Evolutionary conservation across 1,139 yeast species (phyloP).

Genomic region (Blastobotrys serpentis): DNA sequence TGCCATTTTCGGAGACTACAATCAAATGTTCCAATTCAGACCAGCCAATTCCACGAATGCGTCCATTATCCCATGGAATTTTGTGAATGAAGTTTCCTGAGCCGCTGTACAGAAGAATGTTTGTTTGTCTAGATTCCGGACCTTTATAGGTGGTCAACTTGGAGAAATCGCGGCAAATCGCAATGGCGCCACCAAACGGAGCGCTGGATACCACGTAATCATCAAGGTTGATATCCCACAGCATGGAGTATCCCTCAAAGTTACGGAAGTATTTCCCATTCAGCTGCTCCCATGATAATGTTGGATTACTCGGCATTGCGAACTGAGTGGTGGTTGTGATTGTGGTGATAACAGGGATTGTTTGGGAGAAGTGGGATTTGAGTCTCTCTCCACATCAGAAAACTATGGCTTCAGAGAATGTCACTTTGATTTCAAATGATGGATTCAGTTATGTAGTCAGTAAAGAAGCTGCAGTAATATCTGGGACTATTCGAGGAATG

Average conservation of each 20-base stretch:
- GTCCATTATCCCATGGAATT: constrained; percentile 51
- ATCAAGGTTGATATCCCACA: constrained; percentile 37
- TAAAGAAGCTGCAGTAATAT: constrained; percentile 77
- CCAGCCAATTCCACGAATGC: constrained; percentile 60
- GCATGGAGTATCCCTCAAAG: constrained; percentile 38
- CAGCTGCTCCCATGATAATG: constrained; percentile 38
- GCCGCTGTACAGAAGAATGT: constrained; percentile 51
- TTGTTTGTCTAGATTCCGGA: constrained; percentile 26
- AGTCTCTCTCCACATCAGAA: background rate
- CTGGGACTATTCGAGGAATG: constrained; percentile 75
- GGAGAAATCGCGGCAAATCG: constrained; percentile 35
- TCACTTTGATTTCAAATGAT: constrained; percentile 76
- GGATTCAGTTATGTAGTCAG: constrained; percentile 62
- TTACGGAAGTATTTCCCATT: constrained; percentile 38
- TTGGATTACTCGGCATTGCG: constrained; percentile 31
- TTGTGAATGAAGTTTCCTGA: constrained; percentile 52
- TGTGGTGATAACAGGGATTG: background rate
- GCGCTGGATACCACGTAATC: constrained; percentile 43
- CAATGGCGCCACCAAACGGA: constrained; percentile 48
- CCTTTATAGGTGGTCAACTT: constrained; percentile 32
- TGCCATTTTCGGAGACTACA: constrained; percentile 61
- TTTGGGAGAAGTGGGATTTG: no score
- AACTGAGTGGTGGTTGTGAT: background rate
- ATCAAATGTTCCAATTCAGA: constrained; percentile 56
- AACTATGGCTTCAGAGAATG: constrained; percentile 29